These are phyloP conservation scores for Septoria linicola DNA, from an alignment of 2,329 filamentous ascomycete genomes.

Conservation along the genomic window DNA sequence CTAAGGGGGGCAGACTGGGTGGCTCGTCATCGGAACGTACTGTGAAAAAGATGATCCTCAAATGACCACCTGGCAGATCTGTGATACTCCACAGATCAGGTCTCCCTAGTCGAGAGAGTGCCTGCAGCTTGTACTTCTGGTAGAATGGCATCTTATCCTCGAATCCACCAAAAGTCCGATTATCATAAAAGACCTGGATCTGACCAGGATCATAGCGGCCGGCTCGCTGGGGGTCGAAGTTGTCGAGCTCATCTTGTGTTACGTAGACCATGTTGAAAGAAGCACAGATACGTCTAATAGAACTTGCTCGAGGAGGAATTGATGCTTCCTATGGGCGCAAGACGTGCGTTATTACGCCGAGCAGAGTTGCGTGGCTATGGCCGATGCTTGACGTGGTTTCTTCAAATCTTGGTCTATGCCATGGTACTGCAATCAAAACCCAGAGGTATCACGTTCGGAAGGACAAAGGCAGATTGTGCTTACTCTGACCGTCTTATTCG, in stretches of 20 bases:
- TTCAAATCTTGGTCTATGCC: background rate
- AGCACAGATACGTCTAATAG: background rate
- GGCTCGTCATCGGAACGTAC: conserved; percentile 21
- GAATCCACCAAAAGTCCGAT: conserved; percentile 27
- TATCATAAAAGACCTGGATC: conserved; percentile 37
- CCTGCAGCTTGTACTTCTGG: conserved; percentile 31
- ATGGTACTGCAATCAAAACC: too few species aligned
- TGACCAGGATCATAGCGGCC: conserved; percentile 35
- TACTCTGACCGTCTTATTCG: background rate
- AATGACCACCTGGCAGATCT: conserved; percentile 34
- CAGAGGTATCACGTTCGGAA: too few species aligned
- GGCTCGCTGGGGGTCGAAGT: conserved; percentile 29
- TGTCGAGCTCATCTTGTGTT: conserved; percentile 21
- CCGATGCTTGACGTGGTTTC: background rate
- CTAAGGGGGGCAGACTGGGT: background rate
- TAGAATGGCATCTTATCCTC: conserved; percentile 31
- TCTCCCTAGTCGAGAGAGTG: conserved; percentile 31
- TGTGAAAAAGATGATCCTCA: conserved; percentile 36
- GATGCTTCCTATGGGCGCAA: background rate
- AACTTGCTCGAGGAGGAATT: background rate
- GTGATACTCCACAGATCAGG: conserved; percentile 21
- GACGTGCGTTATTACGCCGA: background rate
- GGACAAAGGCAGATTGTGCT: background rate
- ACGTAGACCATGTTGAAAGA: conserved; percentile 1
- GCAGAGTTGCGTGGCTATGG: conserved; percentile 3